Evolutionary conservation across 1,139 yeast species (phyloP).

Genomic region (Torulaspora globosa): DNA sequence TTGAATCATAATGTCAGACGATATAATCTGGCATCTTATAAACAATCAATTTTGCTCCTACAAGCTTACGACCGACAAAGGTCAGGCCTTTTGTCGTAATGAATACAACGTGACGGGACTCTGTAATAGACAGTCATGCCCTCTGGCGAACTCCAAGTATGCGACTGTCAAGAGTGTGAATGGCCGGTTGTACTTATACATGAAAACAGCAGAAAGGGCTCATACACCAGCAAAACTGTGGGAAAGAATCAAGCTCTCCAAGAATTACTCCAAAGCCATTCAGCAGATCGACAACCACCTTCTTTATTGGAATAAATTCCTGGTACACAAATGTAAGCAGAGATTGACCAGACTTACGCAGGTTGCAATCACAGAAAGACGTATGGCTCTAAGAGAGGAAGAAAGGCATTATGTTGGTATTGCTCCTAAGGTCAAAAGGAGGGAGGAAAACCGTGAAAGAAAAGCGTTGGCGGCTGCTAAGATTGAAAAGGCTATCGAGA

Average conservation of each 20-base stretch:
- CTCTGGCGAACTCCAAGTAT: conserved; percentile 90
- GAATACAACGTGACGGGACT: conserved; percentile 89
- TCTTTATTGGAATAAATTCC: conserved; percentile 87
- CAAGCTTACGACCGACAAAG: conserved; percentile 74
- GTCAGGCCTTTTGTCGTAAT: conserved; percentile 79
- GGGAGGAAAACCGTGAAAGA: conserved; percentile 91
- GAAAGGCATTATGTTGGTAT: conserved; percentile 91
- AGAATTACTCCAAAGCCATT: conserved; percentile 82
- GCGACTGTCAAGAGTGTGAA: conserved; percentile 90
- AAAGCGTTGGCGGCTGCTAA: conserved; percentile 96
- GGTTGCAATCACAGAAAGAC: conserved; percentile 93
- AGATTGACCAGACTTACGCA: conserved; percentile 90
- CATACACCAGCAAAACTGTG: conserved; percentile 90
- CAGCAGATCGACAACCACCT: conserved; percentile 82
- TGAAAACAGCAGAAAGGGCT: conserved; percentile 96
- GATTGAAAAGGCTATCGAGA: conserved; percentile 93
- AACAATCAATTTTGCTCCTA: conserved; percentile 88
- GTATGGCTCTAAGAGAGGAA: conserved; percentile 83
- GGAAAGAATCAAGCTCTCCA: conserved; percentile 88
- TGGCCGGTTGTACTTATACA: conserved; percentile 83
- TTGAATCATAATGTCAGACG: conserved; percentile 41
- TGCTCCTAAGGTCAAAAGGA: conserved; percentile 88
- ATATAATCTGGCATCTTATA: conserved; percentile 84
- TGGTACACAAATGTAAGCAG: conserved; percentile 91
- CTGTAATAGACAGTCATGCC: conserved; percentile 90